Conservation (phyloP, 2,329 filamentous ascomycete genomes). For the Aspergillus ochraceus region DNA sequence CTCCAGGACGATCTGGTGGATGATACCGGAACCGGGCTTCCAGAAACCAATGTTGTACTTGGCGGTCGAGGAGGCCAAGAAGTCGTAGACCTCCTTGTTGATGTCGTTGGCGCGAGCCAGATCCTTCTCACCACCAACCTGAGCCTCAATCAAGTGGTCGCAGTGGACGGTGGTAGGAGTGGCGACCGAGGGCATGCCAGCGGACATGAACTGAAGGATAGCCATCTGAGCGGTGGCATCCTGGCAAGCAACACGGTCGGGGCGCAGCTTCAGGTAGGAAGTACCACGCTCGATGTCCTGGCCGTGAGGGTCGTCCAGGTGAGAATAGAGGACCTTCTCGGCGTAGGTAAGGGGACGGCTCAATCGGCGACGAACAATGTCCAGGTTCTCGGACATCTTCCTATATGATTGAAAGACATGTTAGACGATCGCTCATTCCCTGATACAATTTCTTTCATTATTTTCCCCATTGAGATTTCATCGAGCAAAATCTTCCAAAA, state of each 20-base stretch:
- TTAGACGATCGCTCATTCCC: constrained; percentile 19
- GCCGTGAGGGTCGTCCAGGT: constrained; percentile 92
- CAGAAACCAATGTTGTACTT: constrained; percentile 99
- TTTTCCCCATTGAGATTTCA: background rate
- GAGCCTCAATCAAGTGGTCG: constrained; percentile 98
- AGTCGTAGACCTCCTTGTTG: constrained; percentile 99
- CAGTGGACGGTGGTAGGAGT: constrained; percentile 97
- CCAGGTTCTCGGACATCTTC: constrained; percentile 98
- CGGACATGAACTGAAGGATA: constrained; percentile 99
- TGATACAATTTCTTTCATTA: background rate
- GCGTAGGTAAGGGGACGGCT: constrained; percentile 92
- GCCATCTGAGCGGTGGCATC: constrained; percentile 99
- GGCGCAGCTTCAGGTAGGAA: constrained; percentile 94
- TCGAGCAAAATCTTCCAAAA: background rate
- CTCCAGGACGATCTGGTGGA: constrained; percentile 97
- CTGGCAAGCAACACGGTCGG: constrained; percentile 97
- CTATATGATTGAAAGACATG: constrained; percentile 46
- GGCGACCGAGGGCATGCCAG: constrained; percentile 91
- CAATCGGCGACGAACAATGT: constrained; percentile 82
- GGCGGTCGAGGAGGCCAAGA: constrained; percentile 87
- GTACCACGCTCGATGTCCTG: constrained; percentile 95
- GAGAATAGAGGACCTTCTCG: constrained; percentile 99
- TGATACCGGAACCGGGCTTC: constrained; percentile 97
- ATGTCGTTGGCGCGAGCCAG: constrained; percentile 84
- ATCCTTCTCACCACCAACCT: constrained; percentile 91